Base-by-base conservation (phyloP, 345 rosid species). In the Euphorbia peplus region DNA sequence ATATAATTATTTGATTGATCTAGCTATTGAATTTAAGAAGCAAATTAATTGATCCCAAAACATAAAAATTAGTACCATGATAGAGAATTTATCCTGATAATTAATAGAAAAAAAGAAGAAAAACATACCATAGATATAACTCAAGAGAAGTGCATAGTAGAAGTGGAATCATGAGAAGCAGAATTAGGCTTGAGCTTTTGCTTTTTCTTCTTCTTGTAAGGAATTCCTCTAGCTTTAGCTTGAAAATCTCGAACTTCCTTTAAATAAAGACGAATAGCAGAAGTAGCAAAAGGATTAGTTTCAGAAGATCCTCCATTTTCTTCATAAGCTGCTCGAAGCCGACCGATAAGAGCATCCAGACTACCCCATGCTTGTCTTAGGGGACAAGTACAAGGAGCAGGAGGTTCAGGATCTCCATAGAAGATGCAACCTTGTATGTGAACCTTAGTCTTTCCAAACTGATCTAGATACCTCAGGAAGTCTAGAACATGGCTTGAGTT, bases 291-390 rank as follows among this genome's bases (percentile, higher is more conserved):
- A 62, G 97, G 97, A 73, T 91, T 91, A 8, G 87, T 85, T 68
- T 86, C 90, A 0, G 83, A 85, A 21, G 92, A 78, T 32, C 97
- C 95, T 29, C 97, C 97, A 75, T 87, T 86, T 77, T 91, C 97
- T 64, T 91, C 97, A 46, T 88, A 91, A 15, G 97, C 97, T 0
- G 97, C 97, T 56, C 97, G 79, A 15, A 91, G 91, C 79, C 97
- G 70, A 30, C 97, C 97, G 32, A 91, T 91, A 74, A 91, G 89
- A 35, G 97, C 97, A 71, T 90, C 97, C 5, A 91, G 97, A 68
- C 92, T 87, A 42, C 97, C 95, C 97, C 97, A 91, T 60, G 97
- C 97, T 77, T 91, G 97, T 61, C 90, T 75, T 2, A 88, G 85
- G 0, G 97, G 95, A 51, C 97, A 91, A 9, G 95, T 83, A 72